phyloP scores from a whole-genome alignment of 2,329 filamentous ascomycete genomes.

The Pseudocercospora pini-densiflorae region DNA sequence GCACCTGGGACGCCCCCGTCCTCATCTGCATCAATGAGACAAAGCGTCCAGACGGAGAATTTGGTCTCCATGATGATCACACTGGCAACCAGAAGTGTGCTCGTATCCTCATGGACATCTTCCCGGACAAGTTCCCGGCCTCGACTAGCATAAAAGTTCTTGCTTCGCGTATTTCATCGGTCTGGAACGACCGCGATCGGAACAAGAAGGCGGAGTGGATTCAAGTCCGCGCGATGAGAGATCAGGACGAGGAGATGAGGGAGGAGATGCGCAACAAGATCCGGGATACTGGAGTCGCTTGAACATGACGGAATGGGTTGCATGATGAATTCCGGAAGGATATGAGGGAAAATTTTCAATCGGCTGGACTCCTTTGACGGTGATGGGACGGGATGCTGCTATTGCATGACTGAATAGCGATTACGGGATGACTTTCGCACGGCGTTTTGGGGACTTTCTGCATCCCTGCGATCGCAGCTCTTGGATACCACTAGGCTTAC shows the following conservation, averaged over 20 bases:
- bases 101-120: neutral
- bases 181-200: neutral
- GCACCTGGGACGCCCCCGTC: neutral
- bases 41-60: neutral
- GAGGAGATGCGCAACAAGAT: neutral
- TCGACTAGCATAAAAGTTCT: neutral
- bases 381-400: too few species aligned
- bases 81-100: neutral
- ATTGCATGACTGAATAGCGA: too few species aligned
- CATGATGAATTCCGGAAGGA: too few species aligned
- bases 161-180: neutral
- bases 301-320: neutral
- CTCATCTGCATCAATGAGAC: neutral
- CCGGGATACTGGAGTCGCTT: neutral
- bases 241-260: neutral
- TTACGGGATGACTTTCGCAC: too few species aligned
- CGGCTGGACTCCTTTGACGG: too few species aligned
- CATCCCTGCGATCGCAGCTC: neutral
- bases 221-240: neutral
- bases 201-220: neutral
- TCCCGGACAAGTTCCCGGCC: neutral
- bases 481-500: too few species aligned
- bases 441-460: neutral
- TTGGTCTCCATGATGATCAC: neutral
- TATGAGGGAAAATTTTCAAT: too few species aligned